Evolutionary conservation across 176 grass and related monocot genomes (phyloP).

Genomic region (Juncus effusus): DNA sequence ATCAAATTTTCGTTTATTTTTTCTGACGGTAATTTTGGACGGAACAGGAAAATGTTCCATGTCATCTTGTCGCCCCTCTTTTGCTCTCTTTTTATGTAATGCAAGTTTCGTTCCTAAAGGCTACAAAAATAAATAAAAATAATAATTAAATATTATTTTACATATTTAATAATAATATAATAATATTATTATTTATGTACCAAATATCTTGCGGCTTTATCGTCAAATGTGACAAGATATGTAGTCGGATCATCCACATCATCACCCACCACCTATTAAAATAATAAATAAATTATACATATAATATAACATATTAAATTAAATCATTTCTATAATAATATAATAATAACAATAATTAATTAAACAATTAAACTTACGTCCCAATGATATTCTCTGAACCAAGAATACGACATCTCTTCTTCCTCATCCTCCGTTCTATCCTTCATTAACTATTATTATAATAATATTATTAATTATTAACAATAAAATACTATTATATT

Average conservation of each 20-base stretch:
- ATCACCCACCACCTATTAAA: conserved; percentile 72
- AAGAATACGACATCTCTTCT: conserved; percentile 75
- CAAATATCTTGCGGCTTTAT: conserved; percentile 80
- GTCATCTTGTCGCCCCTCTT: conserved; percentile 90
- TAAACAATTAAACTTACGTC: conserved; percentile 82
- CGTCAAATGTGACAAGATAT: conserved; percentile 84
- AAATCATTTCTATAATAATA: neutral
- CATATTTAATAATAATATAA: conserved; percentile 20
- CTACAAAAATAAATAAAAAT: conserved; percentile 41
- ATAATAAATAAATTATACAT: conserved; percentile 25
- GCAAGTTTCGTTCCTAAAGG: conserved; percentile 89
- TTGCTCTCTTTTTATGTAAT: conserved; percentile 92
- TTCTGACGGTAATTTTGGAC: conserved; percentile 75
- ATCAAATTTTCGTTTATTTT: conserved; percentile 32
- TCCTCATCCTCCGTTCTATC: conserved; percentile 65
- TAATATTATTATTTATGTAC: conserved; percentile 34
- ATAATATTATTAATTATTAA: conserved; percentile 18
- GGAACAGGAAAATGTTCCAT: conserved; percentile 88
- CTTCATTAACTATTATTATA: conserved; percentile 57
- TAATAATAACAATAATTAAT: neutral
- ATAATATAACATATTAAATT: conserved; percentile 10
- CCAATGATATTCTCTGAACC: conserved; percentile 95
- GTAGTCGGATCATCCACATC: conserved; percentile 85
- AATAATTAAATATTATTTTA: conserved; percentile 15
- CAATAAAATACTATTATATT: too few species aligned